Conservation (phyloP, 2,329 filamentous ascomycete genomes). For the Aspergillus neoniger region DNA sequence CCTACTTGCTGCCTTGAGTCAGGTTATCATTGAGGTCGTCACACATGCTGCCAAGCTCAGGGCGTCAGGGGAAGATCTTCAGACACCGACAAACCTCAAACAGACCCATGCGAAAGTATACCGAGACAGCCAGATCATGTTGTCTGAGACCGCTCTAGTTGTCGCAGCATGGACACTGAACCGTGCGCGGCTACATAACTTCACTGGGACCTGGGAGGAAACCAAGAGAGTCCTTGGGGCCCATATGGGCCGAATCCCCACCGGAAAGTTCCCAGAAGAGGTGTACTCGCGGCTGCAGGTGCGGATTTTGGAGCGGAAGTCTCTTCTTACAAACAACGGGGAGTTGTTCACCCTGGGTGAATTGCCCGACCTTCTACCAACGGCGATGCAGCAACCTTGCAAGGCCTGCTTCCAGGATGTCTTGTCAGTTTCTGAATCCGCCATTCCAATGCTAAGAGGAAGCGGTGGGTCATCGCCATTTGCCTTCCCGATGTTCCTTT, state of each 20-base stretch:
- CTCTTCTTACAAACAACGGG: conserved; percentile 36
- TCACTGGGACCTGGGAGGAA: conserved; percentile 28
- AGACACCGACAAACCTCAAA: conserved; percentile 40
- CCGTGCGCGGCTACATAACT: conserved; percentile 34
- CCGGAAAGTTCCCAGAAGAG: conserved; percentile 31
- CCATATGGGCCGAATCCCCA: conserved; percentile 34
- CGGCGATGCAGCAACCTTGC: conserved; percentile 27
- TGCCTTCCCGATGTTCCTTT: conserved; percentile 36
- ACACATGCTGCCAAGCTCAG: conserved; percentile 42
- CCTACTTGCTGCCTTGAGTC: conserved; percentile 43
- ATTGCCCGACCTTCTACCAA: conserved; percentile 33
- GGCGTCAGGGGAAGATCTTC: conserved; percentile 27
- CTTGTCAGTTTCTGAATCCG: conserved; percentile 21
- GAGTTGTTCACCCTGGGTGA: conserved; percentile 39
- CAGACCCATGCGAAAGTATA: conserved; percentile 46
- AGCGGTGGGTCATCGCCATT: conserved; percentile 28
- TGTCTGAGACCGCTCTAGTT: conserved; percentile 43
- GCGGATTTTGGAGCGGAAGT: conserved; percentile 36
- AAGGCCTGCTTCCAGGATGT: conserved; percentile 29
- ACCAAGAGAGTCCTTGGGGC: conserved; percentile 31
- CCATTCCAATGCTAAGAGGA: conserved; percentile 22
- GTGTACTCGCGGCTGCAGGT: conserved; percentile 33
- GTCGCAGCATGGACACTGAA: conserved; percentile 43
- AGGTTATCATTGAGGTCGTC: conserved; percentile 45
- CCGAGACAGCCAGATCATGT: conserved; percentile 43